Conservation (phyloP, 805 yeast genomes). For the Saturnispora saitoi region DNA sequence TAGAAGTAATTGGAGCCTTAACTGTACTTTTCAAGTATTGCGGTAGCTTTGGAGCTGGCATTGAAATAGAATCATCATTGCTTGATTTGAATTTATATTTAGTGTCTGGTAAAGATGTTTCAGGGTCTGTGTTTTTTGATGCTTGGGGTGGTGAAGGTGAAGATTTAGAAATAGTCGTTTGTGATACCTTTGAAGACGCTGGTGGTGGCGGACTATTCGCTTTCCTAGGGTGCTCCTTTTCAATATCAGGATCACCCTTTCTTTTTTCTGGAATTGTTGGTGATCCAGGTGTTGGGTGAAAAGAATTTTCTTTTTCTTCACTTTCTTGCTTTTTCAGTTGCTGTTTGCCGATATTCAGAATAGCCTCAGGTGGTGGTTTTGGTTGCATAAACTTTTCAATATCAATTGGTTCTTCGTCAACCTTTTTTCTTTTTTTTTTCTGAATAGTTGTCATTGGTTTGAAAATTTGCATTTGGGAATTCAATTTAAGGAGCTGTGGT, state of each 20-base stretch:
- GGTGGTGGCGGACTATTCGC: neutral
- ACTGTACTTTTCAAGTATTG: slow-evolving; percentile 8
- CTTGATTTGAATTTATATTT: neutral
- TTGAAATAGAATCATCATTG: slow-evolving; percentile 8
- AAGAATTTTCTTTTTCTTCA: neutral
- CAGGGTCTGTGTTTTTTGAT: neutral
- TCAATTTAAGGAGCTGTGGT: neutral
- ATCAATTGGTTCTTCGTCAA: slow-evolving; percentile 9
- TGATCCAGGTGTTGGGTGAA: neutral
- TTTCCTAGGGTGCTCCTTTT: neutral
- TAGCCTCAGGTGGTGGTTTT: slow-evolving; percentile 14
- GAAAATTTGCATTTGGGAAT: slow-evolving; percentile 5
- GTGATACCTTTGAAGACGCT: neutral
- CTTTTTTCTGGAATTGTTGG: slow-evolving; percentile 17
- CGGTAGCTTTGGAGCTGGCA: slow-evolving; percentile 10
- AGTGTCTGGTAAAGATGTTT: neutral
- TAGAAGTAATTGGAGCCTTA: slow-evolving; percentile 5
- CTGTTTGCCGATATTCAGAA: slow-evolving; percentile 3
- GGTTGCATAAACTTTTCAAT: slow-evolving; percentile 15
- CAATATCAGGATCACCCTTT: slow-evolving; percentile 4
- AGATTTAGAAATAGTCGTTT: no score
- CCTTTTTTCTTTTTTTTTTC: slow-evolving; percentile 4
- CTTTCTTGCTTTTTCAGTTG: neutral
- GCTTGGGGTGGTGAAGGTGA: neutral
- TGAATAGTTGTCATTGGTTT: neutral